Evolutionary conservation across 78 protist genomes (phyloP).

Genomic region (Tieghemostelium lacteum): DNA sequence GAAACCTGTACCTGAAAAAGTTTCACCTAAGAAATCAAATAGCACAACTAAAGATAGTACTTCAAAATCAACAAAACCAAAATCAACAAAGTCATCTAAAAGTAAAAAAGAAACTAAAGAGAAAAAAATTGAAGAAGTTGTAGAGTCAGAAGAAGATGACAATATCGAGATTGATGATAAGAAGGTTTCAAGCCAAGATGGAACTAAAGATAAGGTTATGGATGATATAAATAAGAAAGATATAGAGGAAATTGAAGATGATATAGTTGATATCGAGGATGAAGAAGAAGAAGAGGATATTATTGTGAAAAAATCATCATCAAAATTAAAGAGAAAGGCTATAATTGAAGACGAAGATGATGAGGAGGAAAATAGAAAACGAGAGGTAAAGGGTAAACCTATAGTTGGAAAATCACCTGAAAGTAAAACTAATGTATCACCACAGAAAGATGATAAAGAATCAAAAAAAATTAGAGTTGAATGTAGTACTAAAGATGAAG

Average conservation of each 20-base stretch:
- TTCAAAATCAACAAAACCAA: background rate
- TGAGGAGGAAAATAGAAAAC: background rate
- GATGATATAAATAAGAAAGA: background rate
- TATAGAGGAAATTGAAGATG: background rate
- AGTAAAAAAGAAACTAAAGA: background rate
- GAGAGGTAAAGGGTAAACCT: background rate
- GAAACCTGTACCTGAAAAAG: background rate
- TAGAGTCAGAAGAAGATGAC: too few relatives aligned
- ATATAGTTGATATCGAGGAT: background rate
- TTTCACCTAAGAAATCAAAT: background rate
- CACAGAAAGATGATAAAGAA: background rate
- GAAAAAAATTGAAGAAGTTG: too few relatives aligned
- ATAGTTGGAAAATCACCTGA: background rate
- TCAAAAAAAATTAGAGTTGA: background rate
- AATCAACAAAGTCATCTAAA: background rate
- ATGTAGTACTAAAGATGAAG: background rate
- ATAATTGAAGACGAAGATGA: background rate
- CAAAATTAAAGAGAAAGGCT: background rate
- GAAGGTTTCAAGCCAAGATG: background rate
- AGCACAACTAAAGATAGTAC: background rate
- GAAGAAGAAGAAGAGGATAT: constrained; percentile 4
- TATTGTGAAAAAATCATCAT: background rate
- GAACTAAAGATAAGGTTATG: background rate
- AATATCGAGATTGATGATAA: background rate
- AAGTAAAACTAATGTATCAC: background rate